Conservation (phyloP, 1,139 yeast genomes). For the Magnusiomyces fungicola region DNA sequence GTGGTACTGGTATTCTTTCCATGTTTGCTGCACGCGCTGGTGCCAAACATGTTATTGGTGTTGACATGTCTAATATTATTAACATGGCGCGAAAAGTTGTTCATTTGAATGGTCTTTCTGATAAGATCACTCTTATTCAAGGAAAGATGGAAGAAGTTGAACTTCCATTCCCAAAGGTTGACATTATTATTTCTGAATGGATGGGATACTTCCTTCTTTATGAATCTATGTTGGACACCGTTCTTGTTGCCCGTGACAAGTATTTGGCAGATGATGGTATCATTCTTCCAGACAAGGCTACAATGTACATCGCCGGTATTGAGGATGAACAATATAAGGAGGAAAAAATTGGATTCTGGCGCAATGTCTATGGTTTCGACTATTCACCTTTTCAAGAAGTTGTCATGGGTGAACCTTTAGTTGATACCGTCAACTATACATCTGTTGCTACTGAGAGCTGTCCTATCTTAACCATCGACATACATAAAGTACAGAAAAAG, state of each 20-base stretch:
- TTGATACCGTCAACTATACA: constrained; percentile 79
- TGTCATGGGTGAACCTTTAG: constrained; percentile 90
- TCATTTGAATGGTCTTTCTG: constrained; percentile 73
- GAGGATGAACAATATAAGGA: constrained; percentile 93
- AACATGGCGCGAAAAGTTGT: constrained; percentile 89
- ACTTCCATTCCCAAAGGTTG: constrained; percentile 72
- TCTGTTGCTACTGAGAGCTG: constrained; percentile 67
- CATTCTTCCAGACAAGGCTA: constrained; percentile 91
- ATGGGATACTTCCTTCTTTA: constrained; percentile 97
- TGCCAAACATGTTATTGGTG: constrained; percentile 94
- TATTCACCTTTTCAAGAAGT: constrained; percentile 64
- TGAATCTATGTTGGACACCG: constrained; percentile 98
- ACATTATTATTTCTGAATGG: constrained; percentile 96
- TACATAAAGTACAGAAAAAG: constrained; percentile 78
- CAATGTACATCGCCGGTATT: constrained; percentile 84
- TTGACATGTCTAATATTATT: constrained; percentile 94
- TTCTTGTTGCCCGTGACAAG: constrained; percentile 85
- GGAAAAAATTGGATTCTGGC: constrained; percentile 93
- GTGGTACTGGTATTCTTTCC: constrained; percentile 95
- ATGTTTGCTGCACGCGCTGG: constrained; percentile 99
- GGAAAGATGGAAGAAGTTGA: constrained; percentile 94
- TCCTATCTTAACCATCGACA: constrained; percentile 73
- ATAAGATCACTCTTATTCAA: constrained; percentile 79
- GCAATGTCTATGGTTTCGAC: constrained; percentile 94
- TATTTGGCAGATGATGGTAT: constrained; percentile 83